Evolutionary conservation across 768 basidiomycete species (phyloP), one percentile per base, ranked within the genome.

Genomic region (Boletellus emodensis): DNA sequence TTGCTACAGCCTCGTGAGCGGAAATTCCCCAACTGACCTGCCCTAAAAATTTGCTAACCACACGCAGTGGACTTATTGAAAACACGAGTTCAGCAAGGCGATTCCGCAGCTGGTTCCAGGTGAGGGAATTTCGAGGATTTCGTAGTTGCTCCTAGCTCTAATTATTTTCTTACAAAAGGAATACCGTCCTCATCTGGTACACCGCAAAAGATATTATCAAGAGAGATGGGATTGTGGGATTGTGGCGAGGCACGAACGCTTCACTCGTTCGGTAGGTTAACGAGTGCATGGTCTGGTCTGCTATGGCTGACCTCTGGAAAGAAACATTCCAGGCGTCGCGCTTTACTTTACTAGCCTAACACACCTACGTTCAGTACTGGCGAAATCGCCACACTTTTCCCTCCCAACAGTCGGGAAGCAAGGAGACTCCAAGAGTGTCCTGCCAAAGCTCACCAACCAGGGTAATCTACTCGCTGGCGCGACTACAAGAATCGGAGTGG

Each of bases 261-360:
- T 90, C 93, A 1, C 72, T 96, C 12, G 68, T 81, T 17, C 76
- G 93, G 92, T 82, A 57, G 18, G 68, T 38, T 33, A 12, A 46
- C 40, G 30, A 40, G 17, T n/a, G n/a, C 5, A 22, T 35, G 32
- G 18, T 38, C 35, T 20, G 17, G 28, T 34, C 30, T 32, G 8
- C 24, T 38, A 7, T 30, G 44, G 24, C 46, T 57, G 39, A 61
- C 18, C 35, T 33, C 5, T 35, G 2, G 32, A 11, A 54, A 94
- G 94, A 49, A 96, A 95, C 62, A 83, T 96, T 4, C 94, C 94
- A 1, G 94, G 94, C 4, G 88, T 96, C 17, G 92, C 94, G 3
- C 67, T 94, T 43, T 97, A 97, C 72, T 88, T 96, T 75, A 91
- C 94, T 4, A 75, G 83, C 38, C 73, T 97, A 42, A 92, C 86